phyloP scores from a whole-genome alignment of 2,329 filamentous ascomycete species.

The Lasiodiplodia gonubiensis region DNA sequence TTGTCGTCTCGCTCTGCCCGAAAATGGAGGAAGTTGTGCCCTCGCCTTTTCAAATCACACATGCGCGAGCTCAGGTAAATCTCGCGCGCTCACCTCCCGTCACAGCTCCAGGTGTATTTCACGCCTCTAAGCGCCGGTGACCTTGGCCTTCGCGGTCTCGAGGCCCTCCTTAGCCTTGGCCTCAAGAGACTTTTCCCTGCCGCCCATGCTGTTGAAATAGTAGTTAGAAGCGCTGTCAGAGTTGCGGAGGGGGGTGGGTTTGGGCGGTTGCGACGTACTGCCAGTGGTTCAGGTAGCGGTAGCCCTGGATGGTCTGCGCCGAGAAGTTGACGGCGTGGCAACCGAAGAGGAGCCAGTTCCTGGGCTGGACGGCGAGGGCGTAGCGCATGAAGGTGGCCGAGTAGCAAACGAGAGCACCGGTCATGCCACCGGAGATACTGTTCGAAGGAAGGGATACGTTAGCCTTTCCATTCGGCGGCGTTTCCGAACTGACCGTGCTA shows the following conservation, averaged over 20 bases:
- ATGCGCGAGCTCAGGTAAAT: neutral
- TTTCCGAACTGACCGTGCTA: neutral
- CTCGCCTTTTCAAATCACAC: neutral
- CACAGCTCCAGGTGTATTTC: neutral
- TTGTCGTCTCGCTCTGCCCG: neutral
- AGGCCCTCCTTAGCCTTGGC: constrained; percentile 47
- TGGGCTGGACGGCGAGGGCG: constrained; percentile 65
- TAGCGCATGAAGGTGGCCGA: constrained; percentile 71
- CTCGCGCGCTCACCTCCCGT: neutral
- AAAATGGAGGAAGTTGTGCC: neutral
- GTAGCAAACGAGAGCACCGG: constrained; percentile 65
- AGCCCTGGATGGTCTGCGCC: constrained; percentile 65
- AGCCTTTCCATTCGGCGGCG: neutral
- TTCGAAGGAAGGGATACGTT: constrained; percentile 17
- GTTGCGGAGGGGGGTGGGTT: neutral
- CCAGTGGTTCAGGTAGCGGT: constrained; percentile 68
- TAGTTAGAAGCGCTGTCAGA: neutral
- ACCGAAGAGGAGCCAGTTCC: constrained; percentile 71
- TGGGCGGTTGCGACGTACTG: constrained; percentile 40
- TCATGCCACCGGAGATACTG: constrained; percentile 71
- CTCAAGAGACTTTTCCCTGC: constrained; percentile 48
- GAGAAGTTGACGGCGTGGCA: constrained; percentile 70
- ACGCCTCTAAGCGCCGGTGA: constrained; percentile 4
- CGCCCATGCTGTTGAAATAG: constrained; percentile 45
- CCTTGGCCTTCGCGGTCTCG: constrained; percentile 33